phyloP scores from a whole-genome alignment of 345 rosid genomes.

The Erysimum cheiranthoides region DNA sequence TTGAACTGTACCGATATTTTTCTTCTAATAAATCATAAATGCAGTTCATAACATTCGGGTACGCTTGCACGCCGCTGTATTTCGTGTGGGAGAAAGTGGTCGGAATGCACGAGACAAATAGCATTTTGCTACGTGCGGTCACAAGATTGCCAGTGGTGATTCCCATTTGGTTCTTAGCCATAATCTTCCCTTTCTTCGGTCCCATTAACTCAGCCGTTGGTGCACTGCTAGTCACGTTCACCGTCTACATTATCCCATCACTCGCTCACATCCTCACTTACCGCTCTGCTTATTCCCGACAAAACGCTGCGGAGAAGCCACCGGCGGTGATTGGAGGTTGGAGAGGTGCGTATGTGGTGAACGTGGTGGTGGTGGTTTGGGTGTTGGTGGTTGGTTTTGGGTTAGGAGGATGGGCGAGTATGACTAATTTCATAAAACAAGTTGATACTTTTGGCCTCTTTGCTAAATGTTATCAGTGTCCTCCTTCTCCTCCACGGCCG shows the following conservation, averaged over 20 bases:
- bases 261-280: slow-evolving; percentile 83
- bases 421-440: slow-evolving; percentile 74
- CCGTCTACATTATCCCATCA: slow-evolving; percentile 87
- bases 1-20: neutral
- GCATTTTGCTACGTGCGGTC: slow-evolving; percentile 70
- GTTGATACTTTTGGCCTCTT: slow-evolving; percentile 86
- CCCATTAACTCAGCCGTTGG: slow-evolving; percentile 93
- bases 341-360: slow-evolving; percentile 69
- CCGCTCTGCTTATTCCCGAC: slow-evolving; percentile 69
- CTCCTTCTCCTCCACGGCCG: slow-evolving; percentile 49
- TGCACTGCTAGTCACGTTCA: slow-evolving; percentile 83
- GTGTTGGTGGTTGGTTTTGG: slow-evolving; percentile 76
- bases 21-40: neutral
- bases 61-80: slow-evolving; percentile 80
- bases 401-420: slow-evolving; percentile 91
- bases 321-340: slow-evolving; percentile 73
- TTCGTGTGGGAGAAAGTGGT: slow-evolving; percentile 93
- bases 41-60: slow-evolving; percentile 92
- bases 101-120: slow-evolving; percentile 81
- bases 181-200: slow-evolving; percentile 86
- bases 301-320: slow-evolving; percentile 79
- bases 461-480: slow-evolving; percentile 92
- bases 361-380: slow-evolving; percentile 67
- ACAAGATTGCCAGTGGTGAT: slow-evolving; percentile 76
- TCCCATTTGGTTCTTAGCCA: slow-evolving; percentile 89